Evolutionary conservation across 148 eudicot species (phyloP).

Genomic region (Rhododendron williamsianum): DNA sequence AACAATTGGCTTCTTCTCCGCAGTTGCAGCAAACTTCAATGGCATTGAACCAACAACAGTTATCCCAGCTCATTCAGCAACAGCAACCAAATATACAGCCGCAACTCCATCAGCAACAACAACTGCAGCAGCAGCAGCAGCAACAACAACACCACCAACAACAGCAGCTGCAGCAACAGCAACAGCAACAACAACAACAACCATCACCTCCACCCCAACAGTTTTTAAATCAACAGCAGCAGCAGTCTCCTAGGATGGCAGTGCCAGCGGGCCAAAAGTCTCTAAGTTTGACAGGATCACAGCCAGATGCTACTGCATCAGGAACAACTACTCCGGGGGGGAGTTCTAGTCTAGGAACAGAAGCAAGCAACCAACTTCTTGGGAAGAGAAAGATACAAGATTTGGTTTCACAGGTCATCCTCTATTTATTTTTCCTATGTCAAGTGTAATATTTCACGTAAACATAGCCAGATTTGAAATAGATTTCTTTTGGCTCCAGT

Average conservation of each 20-base stretch:
- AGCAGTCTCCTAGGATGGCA: slow-evolving; percentile 59
- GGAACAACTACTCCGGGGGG: slow-evolving; percentile 86
- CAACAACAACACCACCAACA: slow-evolving; percentile 33
- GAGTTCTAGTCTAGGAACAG: slow-evolving; percentile 94
- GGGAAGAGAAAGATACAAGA: slow-evolving; percentile 94
- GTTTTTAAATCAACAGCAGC: slow-evolving; percentile 43
- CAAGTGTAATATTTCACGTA: background rate
- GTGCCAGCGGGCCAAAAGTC: slow-evolving; percentile 72
- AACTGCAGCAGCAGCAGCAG: slow-evolving; percentile 29
- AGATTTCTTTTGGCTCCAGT: background rate
- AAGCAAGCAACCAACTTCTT: slow-evolving; percentile 82
- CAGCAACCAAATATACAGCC: slow-evolving; percentile 43
- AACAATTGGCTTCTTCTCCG: slow-evolving; percentile 53
- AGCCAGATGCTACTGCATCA: slow-evolving; percentile 93
- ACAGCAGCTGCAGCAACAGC: slow-evolving; percentile 29
- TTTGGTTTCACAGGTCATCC: slow-evolving; percentile 80
- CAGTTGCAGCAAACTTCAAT: slow-evolving; percentile 58
- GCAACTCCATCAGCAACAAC: slow-evolving; percentile 46
- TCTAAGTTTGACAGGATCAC: slow-evolving; percentile 86
- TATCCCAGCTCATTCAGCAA: slow-evolving; percentile 68
- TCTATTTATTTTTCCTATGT: background rate
- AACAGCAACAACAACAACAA: slow-evolving; percentile 12
- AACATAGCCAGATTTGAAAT: background rate
- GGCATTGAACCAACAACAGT: slow-evolving; percentile 60
- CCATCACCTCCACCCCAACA: slow-evolving; percentile 26